Evolutionary conservation across 768 basidiomycete species (phyloP), one percentile per base, ranked within the genome.

Genomic region (Lactarius hatsudake): DNA sequence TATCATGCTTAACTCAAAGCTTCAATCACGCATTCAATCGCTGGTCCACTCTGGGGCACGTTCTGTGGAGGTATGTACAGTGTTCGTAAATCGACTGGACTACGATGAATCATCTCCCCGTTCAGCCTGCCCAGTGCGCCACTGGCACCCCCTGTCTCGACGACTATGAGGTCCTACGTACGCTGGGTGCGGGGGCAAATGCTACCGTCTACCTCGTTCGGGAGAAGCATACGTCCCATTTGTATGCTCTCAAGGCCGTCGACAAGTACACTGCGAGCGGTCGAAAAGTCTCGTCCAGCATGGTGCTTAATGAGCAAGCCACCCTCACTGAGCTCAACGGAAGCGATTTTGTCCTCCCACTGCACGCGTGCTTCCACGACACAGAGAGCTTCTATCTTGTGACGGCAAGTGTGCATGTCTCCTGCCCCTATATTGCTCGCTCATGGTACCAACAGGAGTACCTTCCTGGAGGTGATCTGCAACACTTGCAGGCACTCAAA

Each of bases 311-410:
- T 5, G 66, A 67, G 40, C 62, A 63, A 32, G 32, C 62, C 18
- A 32, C 55, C 23, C 66, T 67, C 32, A 17, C 26, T 2, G 30
- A 43, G 32, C 40, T 67, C 38, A 67, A 43, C 51, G 66, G 66
- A 26, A 63, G 15, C 17, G 62, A 67, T 57, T 63, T 59, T 15
- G 32, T 67, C 32, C 58, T 67, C 18, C 66, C 66, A 13, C 58
- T 67, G 26, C 66, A 67, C 28, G 62, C 66, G 13, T 67, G 66
- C 51, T 68, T 68, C 30, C 64, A 68, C 17, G 67, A 68, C 32
- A 65, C 67, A 5, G 56, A 65, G 34, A 51, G 51, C 53, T 64
- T 36, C 17, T 68, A 68, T 30, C 54, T 68, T 26, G 59, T 65
- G 18, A 68, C 59, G 38, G 67, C 57, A 36, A 17, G 64, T 26